Conservation (phyloP, 164 flowering plant genomes). For the Piper betle region DNA sequence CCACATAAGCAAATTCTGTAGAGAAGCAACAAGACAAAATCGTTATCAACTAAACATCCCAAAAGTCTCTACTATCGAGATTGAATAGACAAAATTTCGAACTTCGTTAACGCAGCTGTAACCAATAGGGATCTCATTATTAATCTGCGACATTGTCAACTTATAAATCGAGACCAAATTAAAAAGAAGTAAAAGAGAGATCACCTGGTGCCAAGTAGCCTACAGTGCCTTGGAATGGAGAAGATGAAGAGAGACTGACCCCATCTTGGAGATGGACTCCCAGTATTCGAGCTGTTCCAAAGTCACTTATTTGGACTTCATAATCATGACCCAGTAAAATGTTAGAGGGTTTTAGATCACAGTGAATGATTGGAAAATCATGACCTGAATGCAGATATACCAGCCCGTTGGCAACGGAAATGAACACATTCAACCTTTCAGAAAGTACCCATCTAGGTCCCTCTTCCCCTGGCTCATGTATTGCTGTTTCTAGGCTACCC, state of each 20-base stretch:
- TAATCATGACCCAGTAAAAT: no score
- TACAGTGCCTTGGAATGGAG: constrained; percentile 74
- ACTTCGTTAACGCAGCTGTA: no score
- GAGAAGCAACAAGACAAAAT: neutral
- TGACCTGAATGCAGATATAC: constrained; percentile 65
- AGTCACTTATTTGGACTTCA: constrained; percentile 10
- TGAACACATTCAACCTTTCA: constrained; percentile 34
- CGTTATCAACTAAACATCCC: no score
- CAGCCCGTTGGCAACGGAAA: constrained; percentile 52
- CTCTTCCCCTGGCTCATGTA: constrained; percentile 34
- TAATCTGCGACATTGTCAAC: neutral
- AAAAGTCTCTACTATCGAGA: no score
- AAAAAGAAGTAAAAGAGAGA: neutral
- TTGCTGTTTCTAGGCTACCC: constrained; percentile 57
- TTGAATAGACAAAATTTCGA: neutral
- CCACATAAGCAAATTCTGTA: constrained; percentile 76
- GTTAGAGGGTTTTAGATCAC: constrained; percentile 83
- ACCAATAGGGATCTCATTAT: neutral
- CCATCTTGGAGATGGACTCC: no score
- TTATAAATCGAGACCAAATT: neutral
- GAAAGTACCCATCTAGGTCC: constrained; percentile 34
- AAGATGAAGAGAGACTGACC: constrained; percentile 24
- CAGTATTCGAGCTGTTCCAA: no score
- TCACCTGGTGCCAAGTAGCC: constrained; percentile 95
- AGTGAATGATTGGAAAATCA: constrained; percentile 59